These are phyloP conservation scores for Phoenix dactylifera DNA, from an alignment of 176 grass and related monocot genomes.

Conservation along the genomic window DNA sequence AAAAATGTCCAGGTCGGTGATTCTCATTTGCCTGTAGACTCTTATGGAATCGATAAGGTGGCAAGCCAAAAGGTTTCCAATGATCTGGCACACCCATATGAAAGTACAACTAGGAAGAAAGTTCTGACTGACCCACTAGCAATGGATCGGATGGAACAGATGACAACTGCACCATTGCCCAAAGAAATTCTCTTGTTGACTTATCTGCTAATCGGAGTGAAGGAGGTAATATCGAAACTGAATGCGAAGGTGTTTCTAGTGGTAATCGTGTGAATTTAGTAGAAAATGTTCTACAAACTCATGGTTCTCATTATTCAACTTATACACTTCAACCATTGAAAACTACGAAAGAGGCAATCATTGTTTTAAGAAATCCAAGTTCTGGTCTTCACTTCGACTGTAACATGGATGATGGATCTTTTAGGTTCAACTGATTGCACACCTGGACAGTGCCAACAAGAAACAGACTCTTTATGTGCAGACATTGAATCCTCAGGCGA, in stretches of 20 bases:
- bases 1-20: constrained; percentile 11
- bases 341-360: constrained; percentile 25
- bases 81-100: constrained; percentile 4
- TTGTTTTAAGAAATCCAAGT: constrained; percentile 29
- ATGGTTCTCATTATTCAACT: not conserved
- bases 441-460: constrained; percentile 27
- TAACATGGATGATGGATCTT: constrained; percentile 11
- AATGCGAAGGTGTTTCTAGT: constrained; percentile 23
- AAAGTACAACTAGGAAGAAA: constrained; percentile 11
- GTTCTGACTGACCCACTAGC: not conserved
- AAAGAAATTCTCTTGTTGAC: constrained; percentile 16
- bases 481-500: constrained; percentile 11
- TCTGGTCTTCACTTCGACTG: constrained; percentile 17
- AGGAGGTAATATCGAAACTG: not conserved
- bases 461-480: constrained; percentile 18
- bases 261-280: constrained; percentile 11
- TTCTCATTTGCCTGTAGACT: constrained; percentile 23
- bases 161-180: constrained; percentile 14
- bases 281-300: constrained; percentile 16
- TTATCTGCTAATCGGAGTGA: constrained; percentile 17
- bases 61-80: constrained; percentile 3
- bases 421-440: constrained; percentile 4
- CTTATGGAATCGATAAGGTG: constrained; percentile 12
- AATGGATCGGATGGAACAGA: constrained; percentile 1
- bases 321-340: constrained; percentile 15